Conservation (phyloP, 306 rosid genomes). For the Fagus sylvatica region DNA sequence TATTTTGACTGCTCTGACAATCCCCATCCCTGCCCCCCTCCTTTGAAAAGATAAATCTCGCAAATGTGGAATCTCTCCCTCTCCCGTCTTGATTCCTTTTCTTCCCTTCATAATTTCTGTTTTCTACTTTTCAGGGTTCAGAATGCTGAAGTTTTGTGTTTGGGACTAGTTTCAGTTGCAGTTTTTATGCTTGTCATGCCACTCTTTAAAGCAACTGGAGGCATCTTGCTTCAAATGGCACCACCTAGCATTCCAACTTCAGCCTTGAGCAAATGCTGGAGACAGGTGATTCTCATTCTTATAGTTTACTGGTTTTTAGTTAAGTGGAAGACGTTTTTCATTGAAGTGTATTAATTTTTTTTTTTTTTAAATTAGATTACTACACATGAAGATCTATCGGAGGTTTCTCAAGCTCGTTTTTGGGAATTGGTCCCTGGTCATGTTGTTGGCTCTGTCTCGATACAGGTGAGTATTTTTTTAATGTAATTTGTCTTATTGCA, state of each 20-base stretch:
- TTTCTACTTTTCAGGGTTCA: constrained; percentile 66
- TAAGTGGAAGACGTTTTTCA: background rate
- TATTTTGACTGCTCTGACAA: background rate
- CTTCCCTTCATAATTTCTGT: constrained; percentile 14
- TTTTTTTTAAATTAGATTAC: constrained; percentile 47
- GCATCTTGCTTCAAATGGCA: constrained; percentile 94
- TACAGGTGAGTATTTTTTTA: constrained; percentile 50
- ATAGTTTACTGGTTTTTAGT: constrained; percentile 7
- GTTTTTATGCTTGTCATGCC: constrained; percentile 93
- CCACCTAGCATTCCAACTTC: constrained; percentile 89
- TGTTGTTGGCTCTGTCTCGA: constrained; percentile 72
- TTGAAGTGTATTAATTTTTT: background rate
- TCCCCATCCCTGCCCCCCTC: background rate
- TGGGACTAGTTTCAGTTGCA: constrained; percentile 88
- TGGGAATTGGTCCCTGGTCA: constrained; percentile 98
- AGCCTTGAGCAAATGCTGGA: constrained; percentile 87
- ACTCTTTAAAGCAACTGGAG: constrained; percentile 83
- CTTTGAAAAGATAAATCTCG: background rate
- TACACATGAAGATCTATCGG: constrained; percentile 73
- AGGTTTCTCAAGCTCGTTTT: constrained; percentile 78
- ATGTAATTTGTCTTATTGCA: background rate
- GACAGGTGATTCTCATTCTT: constrained; percentile 65
- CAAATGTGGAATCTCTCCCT: background rate
- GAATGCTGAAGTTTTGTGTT: constrained; percentile 94
- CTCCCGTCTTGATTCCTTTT: constrained; percentile 16